Evolutionary conservation across 2,329 filamentous ascomycete genomes (phyloP).

Genomic region (Iodosphaeria phyllophila): DNA sequence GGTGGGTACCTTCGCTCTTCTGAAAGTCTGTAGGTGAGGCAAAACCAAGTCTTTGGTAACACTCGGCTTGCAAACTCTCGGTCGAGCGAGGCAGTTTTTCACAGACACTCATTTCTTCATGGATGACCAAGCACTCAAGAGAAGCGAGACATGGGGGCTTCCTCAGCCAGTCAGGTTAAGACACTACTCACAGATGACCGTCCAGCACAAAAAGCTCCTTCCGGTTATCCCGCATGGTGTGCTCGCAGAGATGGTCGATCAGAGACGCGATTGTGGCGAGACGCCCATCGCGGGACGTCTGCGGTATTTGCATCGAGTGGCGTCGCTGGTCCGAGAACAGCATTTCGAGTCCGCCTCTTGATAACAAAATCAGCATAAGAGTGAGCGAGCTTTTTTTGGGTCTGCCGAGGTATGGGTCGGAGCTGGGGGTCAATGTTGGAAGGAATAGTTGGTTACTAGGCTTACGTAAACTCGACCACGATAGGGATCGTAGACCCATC

Average conservation of each 20-base stretch:
- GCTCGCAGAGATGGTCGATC: slow-evolving; percentile 59
- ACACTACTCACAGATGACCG: slow-evolving; percentile 56
- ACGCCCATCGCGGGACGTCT: slow-evolving; percentile 35
- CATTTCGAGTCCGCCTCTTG: slow-evolving; percentile 79
- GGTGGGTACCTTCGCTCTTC: too few species aligned
- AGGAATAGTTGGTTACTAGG: slow-evolving; percentile 1
- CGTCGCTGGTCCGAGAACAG: slow-evolving; percentile 72
- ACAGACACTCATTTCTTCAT: too few species aligned
- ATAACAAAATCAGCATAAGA: background rate
- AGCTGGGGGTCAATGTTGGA: background rate
- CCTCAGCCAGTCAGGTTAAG: too few species aligned
- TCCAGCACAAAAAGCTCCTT: slow-evolving; percentile 84
- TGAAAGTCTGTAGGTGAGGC: too few species aligned
- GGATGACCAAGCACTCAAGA: too few species aligned
- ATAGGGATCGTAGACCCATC: too few species aligned
- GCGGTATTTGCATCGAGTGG: slow-evolving; percentile 51
- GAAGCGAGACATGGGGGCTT: too few species aligned
- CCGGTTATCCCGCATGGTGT: slow-evolving; percentile 69
- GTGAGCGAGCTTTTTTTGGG: background rate
- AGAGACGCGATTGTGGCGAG: slow-evolving; percentile 56
- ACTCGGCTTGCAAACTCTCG: too few species aligned
- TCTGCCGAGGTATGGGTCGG: background rate
- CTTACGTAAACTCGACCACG: slow-evolving; percentile 40
- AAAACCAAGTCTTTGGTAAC: too few species aligned
- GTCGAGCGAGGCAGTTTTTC: too few species aligned